Base-by-base conservation (phyloP, 2,329 filamentous ascomycete species). In the Esteya vermicola region DNA sequence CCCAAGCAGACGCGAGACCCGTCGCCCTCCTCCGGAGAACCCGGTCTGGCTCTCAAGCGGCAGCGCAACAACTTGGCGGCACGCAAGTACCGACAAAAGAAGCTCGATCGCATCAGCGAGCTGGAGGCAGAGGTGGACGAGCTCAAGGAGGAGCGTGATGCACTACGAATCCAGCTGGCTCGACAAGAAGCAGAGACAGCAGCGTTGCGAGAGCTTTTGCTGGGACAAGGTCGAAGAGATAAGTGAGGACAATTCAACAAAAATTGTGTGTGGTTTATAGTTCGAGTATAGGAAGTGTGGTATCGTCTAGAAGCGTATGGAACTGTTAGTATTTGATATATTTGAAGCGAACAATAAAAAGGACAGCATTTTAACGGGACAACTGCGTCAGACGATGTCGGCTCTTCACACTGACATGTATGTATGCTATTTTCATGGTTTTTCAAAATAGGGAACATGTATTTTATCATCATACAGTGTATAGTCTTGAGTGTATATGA, bases 1-100 rank as follows among this genome's bases (percentile, higher is more conserved):
- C n/a, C n/a, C n/a, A n/a, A n/a, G 13, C 25, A 26, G 10, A 1
- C 18, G 7, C 13, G 6, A 2, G 6, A 13, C 6, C n/a, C 30
- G 31, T 27, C 48, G n/a, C n/a, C n/a, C n/a, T n/a, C n/a, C n/a
- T n/a, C n/a, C n/a, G n/a, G n/a, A 19, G 52, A 56, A 32, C 41
- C 45, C 3, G 50, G 52, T 26, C 36, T 53, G 9, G 14, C 55
- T 2, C 41, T 53, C 39, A 78, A 77, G 55, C 70, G 75, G 19
- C 65, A 68, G 45, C 68, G 69, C 45, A 79, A 80, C 57, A 78
- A 72, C 26, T 60, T 76, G 40, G 75, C 75, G 9, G 75, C 75
- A 30, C 65, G 71, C 32, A 68, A 71, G 38, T 79, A 77, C 54
- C 69, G 75, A 18, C 74, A 79, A 51, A 76, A 75, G 51, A 71